These are phyloP conservation scores for Raphanus sativus DNA, from an alignment of 345 rosid genomes.

Conservation along the genomic window DNA sequence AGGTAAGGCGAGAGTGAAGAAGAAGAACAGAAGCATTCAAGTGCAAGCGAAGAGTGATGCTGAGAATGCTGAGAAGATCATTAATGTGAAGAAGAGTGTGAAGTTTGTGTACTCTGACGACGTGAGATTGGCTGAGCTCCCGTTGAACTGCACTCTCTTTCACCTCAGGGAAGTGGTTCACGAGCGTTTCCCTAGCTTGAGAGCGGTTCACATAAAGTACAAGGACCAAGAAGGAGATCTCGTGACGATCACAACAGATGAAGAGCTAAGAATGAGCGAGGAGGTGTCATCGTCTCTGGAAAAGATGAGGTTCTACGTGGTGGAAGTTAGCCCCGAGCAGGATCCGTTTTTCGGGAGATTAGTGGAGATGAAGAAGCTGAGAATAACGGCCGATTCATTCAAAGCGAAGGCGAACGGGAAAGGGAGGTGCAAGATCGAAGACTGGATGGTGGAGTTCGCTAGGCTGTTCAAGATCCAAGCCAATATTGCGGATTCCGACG, in stretches of 20 bases:
- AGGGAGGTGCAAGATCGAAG: constrained; percentile 51
- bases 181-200: constrained; percentile 66
- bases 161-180: constrained; percentile 67
- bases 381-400: constrained; percentile 27
- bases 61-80: constrained; percentile 36
- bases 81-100: constrained; percentile 57
- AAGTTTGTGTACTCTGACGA: constrained; percentile 79
- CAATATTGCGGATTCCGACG: constrained; percentile 60
- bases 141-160: constrained; percentile 62
- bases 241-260: constrained; percentile 76
- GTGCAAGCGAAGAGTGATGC: constrained; percentile 35
- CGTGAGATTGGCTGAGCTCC: constrained; percentile 74
- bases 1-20: constrained; percentile 47
- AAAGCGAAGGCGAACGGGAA: constrained; percentile 37
- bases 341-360: constrained; percentile 57
- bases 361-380: constrained; percentile 36
- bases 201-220: constrained; percentile 74
- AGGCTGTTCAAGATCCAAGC: constrained; percentile 73
- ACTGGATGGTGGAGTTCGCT: constrained; percentile 85
- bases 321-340: constrained; percentile 60
- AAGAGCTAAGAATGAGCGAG: constrained; percentile 80
- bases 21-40: constrained; percentile 42
- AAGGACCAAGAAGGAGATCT: constrained; percentile 90
- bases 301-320: constrained; percentile 64
- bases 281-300: too few relatives aligned